Percentiles rank a stretch among this genome's conserved stretches.
Conservation (phyloP, 176 grass and related monocot species). For the Zoysia japonica region DNA sequence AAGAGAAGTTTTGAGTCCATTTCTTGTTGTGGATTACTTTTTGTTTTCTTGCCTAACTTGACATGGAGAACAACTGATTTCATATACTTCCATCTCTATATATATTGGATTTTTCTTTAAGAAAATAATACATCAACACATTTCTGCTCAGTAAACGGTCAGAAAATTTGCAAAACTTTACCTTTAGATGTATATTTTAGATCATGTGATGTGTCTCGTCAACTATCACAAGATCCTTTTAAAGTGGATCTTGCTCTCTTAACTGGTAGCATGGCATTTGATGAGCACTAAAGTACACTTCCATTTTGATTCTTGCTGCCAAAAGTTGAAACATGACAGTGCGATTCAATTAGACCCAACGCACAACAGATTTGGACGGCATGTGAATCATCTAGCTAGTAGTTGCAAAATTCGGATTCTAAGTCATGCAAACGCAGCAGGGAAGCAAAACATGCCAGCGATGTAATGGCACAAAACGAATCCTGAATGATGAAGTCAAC, state of each 20-base stretch:
- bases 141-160: background rate
- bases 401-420: conserved; percentile 7
- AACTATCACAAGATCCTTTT: conserved; percentile 12
- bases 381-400: background rate
- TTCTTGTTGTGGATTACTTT: background rate
- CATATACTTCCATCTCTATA: too few relatives aligned
- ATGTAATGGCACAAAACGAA: background rate
- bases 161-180: background rate
- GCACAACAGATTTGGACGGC: background rate
- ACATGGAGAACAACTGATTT: background rate
- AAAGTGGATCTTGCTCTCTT: conserved; percentile 22
- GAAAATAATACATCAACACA: background rate
- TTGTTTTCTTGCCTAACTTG: background rate
- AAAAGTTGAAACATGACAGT: background rate
- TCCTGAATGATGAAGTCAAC: conserved; percentile 11
- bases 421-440: conserved; percentile 10
- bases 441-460: background rate
- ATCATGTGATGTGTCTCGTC: background rate
- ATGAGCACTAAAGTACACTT: background rate
- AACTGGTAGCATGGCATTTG: background rate
- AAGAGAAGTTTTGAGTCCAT: background rate
- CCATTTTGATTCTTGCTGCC: conserved; percentile 28
- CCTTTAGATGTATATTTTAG: background rate
- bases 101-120: background rate
- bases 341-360: background rate